Evolutionary conservation across 306 rosid genomes (phyloP), one percentile per base, ranked within the genome.

Genomic region (Fragaria iinumae): DNA sequence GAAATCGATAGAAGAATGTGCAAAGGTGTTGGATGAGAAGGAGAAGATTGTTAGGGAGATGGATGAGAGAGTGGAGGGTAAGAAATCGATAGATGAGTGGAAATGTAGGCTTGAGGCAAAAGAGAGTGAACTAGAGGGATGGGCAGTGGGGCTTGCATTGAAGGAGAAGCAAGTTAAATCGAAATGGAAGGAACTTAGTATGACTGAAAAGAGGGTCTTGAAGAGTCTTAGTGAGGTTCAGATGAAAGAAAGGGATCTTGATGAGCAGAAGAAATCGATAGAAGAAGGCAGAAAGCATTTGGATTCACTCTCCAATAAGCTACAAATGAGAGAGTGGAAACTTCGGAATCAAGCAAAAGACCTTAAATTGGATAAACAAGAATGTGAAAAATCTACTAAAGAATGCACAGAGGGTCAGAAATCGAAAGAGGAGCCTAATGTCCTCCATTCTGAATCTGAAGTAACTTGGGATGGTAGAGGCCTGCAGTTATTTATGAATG

Each of bases 241-340:
- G 67, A 11, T 12, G 67, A 32, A 32, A 6, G 67, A 62, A 11
- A 59, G 4, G 49, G 14, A 66, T 44, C 66, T 81, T 2, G 60
- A 72, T 56, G 32, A 66, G 13, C 11, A 27, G 20, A 74, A 48
- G 29, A 41, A 59, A 1, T 64, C 60, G 36, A 14, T 79, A 2
- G 82, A 80, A 10, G 79, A 62, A 36, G 39, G 27, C 3, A 63
- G 21, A 1, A 32, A 13, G 68, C 41, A 63, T 29, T 14, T 63
- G 43, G 41, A 63, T 63, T 4, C n/a, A 11, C 10, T 63, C 10
- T 38, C 63, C 27, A 67, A 70, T 43, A 64, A 74, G 27, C 80
- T 83, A 11, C 78, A 83, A 52, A 75, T 69, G 47, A 79, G 55
- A 34, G 76, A 69, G 71, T 83, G 74, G 76, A 62, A 66, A 25